Conservation (phyloP, 225 moss, liverwort and hornwort genomes). For the Thuidium tamariscinum region DNA sequence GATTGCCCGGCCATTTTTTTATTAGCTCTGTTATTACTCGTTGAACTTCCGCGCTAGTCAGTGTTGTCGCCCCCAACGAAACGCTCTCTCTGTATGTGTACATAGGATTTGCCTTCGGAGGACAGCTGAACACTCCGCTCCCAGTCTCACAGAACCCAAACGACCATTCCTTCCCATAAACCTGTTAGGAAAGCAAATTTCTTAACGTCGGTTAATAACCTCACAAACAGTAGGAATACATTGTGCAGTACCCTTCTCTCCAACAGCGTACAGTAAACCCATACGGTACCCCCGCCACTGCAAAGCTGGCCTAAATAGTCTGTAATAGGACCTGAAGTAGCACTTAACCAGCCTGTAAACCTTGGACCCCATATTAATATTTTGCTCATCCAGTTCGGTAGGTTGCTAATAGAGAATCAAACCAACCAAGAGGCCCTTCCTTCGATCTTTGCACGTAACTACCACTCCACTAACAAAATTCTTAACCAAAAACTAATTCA, state of each 20-base stretch:
- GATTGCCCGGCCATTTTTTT: conserved; percentile 60
- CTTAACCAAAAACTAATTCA: background rate
- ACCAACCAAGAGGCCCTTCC: background rate
- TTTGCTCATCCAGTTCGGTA: background rate
- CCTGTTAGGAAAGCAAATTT: conserved; percentile 22
- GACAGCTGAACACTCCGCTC: conserved; percentile 88
- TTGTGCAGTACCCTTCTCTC: background rate
- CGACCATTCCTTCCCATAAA: conserved; percentile 89
- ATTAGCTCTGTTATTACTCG: conserved; percentile 36
- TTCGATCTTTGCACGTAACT: background rate
- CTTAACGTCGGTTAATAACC: background rate
- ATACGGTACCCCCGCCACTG: background rate
- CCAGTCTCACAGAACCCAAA: conserved; percentile 91
- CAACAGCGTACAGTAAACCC: background rate
- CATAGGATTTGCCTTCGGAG: conserved; percentile 82
- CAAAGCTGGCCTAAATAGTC: background rate
- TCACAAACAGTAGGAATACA: background rate
- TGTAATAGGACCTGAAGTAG: background rate
- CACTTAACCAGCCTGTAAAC: background rate
- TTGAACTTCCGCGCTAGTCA: conserved; percentile 32
- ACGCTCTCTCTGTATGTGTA: conserved; percentile 90
- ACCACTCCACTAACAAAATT: background rate
- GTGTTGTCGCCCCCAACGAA: conserved; percentile 53
- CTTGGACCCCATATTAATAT: background rate
- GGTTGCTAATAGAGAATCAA: background rate